Percentiles rank a stretch among this genome's conserved stretches.
Conservation (phyloP, 495 filamentous ascomycete species). For the Hypomontagnella monticulosa region DNA sequence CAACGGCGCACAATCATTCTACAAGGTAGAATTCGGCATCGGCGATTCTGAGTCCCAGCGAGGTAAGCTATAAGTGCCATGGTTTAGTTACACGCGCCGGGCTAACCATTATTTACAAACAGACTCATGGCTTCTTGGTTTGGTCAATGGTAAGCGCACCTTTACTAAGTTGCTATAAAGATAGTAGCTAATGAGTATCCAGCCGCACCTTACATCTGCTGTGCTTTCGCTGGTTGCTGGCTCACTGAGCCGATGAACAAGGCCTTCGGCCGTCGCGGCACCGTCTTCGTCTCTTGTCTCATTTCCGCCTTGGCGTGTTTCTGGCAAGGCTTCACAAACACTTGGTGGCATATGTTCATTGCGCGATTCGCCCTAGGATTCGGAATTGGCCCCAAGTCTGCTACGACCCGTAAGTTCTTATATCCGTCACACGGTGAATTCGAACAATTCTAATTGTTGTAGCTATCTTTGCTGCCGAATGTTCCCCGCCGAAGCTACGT, state of each 20-base stretch:
- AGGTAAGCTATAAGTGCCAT: constrained; percentile 31
- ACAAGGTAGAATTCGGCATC: constrained; percentile 73
- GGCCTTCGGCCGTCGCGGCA: constrained; percentile 80
- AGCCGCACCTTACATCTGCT: constrained; percentile 75
- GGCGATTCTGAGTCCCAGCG: constrained; percentile 51
- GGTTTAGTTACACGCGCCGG: neutral
- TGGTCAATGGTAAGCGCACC: constrained; percentile 62
- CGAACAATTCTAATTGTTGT: neutral
- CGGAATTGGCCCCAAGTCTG: constrained; percentile 83
- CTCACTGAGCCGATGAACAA: constrained; percentile 83
- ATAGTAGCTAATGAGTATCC: constrained; percentile 16
- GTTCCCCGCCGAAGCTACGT: constrained; percentile 73
- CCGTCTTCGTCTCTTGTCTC: constrained; percentile 72
- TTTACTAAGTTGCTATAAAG: constrained; percentile 31
- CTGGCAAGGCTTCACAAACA: constrained; percentile 78
- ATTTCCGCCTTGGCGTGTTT: constrained; percentile 71
- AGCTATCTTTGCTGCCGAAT: constrained; percentile 78
- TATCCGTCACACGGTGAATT: neutral
- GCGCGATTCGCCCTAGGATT: constrained; percentile 77
- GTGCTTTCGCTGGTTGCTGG: constrained; percentile 83
- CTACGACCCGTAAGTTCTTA: constrained; percentile 64
- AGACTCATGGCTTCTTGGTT: constrained; percentile 72
- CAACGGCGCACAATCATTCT: constrained; percentile 79
- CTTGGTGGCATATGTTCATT: constrained; percentile 79
- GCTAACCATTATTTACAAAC: constrained; percentile 16